A percentile compares a stretch with the other conserved stretches of the same genome.
Evolutionary conservation across 169 alveolate species (phyloP).

Genomic region (Besnoitia besnoiti): DNA sequence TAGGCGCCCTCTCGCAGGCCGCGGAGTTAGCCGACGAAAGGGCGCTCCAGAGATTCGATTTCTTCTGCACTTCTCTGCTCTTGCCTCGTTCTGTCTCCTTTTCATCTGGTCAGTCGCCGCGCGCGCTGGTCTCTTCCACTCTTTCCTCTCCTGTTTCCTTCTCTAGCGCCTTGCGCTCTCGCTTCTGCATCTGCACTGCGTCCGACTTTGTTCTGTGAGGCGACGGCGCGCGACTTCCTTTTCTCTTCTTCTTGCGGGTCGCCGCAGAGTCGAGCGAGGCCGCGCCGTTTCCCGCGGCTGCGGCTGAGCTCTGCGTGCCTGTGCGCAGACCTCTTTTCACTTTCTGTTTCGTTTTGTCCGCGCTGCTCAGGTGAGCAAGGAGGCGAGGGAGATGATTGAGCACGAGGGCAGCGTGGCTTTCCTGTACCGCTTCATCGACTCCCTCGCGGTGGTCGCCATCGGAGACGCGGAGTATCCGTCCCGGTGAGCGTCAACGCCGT

Average conservation of each 20-base stretch:
- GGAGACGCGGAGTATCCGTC: constrained; percentile 13
- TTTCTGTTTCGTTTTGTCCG: not conserved
- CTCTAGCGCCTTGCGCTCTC: not conserved
- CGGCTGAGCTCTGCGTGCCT: not conserved
- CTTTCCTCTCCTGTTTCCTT: not conserved
- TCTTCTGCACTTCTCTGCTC: not conserved
- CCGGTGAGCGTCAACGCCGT: not conserved
- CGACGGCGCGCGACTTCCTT: no score
- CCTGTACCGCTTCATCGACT: constrained; percentile 9
- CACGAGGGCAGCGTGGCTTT: constrained; percentile 41
- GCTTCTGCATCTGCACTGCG: not conserved
- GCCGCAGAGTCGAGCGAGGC: no score
- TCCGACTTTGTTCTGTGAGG: no score
- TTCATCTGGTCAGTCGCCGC: no score
- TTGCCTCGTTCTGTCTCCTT: not conserved
- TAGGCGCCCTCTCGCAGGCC: not conserved
- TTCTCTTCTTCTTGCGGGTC: no score
- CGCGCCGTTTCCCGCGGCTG: no score
- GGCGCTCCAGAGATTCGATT: not conserved
- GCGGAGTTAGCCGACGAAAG: no score
- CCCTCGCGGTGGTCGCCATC: constrained; percentile 46
- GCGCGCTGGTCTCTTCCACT: no score
- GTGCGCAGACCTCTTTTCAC: not conserved
- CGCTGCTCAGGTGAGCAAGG: not conserved
- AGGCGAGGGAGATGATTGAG: not conserved